Evolutionary conservation across 345 rosid genomes (phyloP).

Genomic region (Conringia planisiliqua): DNA sequence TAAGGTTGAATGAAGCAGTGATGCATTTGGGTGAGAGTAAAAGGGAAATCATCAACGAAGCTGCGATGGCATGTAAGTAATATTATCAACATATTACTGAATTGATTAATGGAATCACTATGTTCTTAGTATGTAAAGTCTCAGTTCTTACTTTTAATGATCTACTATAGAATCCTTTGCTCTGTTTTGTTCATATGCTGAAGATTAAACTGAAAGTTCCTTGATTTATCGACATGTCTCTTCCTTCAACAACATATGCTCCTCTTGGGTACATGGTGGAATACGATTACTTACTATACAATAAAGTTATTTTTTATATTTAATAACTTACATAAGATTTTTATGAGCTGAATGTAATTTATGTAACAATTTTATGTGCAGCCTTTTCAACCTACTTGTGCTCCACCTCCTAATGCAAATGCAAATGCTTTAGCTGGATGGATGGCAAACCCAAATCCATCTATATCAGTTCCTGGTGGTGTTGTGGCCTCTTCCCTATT

Average conservation of each 20-base stretch:
- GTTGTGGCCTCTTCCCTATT: slow-evolving; percentile 83
- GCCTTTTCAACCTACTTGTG: slow-evolving; percentile 55
- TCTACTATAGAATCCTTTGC: too few relatives aligned
- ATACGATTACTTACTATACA: slow-evolving; percentile 35
- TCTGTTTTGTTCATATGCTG: background rate
- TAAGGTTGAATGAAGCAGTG: slow-evolving; percentile 80
- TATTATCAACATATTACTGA: background rate
- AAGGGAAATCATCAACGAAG: slow-evolving; percentile 85
- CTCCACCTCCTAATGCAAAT: slow-evolving; percentile 59
- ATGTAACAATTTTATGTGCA: slow-evolving; percentile 31
- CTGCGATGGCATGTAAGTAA: background rate
- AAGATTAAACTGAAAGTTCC: background rate
- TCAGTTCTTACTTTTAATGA: background rate
- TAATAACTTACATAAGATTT: background rate
- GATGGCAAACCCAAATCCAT: slow-evolving; percentile 75
- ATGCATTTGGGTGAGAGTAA: slow-evolving; percentile 97
- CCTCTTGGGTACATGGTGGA: slow-evolving; percentile 78
- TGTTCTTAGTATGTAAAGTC: background rate
- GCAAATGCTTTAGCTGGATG: slow-evolving; percentile 63
- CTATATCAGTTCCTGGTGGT: slow-evolving; percentile 75
- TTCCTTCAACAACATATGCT: slow-evolving; percentile 39
- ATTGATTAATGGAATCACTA: background rate
- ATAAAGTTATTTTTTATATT: background rate
- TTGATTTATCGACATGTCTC: background rate
- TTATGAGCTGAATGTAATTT: background rate